Evolutionary conservation across 1,284 basidiomycete species (phyloP), one percentile per base, ranked within the genome.

Genomic region (Sanguinoderma infundibulare): DNA sequence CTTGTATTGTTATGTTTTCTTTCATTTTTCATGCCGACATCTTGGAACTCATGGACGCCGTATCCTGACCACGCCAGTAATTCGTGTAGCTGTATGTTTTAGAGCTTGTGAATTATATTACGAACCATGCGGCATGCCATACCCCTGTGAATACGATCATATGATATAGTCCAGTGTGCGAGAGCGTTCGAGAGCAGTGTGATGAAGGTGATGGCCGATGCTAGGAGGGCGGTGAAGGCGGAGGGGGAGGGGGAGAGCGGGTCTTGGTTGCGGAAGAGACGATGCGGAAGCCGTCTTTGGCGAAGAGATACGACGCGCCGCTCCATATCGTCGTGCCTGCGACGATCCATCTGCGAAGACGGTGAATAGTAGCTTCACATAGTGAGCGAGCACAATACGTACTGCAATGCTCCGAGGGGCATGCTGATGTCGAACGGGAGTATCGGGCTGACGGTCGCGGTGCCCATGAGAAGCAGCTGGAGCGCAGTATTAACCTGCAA

Each of bases 251-350:
- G 2, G 65, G 57, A n/a, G n/a, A n/a, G 8, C 60, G 61, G 4
- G 46, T 54, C 57, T 62, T 67, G 17, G 64, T 30, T 5, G 50
- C 55, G 6, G 60, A 56, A 2, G 68, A 63, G 20, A 74, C 53
- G 35, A 74, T 66, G 30, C 71, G 69, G 39, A 74, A 71, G 20
- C 72, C 72, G 30, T 71, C 68, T 56, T 69, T 72, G 0, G 70
- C 62, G 67, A 93, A 92, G 1, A 97, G 71, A 71, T 98, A 98
- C 26, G 94, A 95, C 52, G 96, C 69, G 1, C 97, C 97, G 67
- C 95, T 97, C 89, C 90, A 94, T 30, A 98, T 80, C 0, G 97
- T 98, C 4, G 97, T 98, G 2, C 84, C 84, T 0, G 91, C 95
- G 0, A 98, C 95, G 1, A 90, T 81, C 83, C 85, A 92, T 74